Evolutionary conservation across 495 filamentous ascomycete genomes (phyloP), one percentile per base, ranked within the genome.

Genomic region (Lentithecium fluviatile): DNA sequence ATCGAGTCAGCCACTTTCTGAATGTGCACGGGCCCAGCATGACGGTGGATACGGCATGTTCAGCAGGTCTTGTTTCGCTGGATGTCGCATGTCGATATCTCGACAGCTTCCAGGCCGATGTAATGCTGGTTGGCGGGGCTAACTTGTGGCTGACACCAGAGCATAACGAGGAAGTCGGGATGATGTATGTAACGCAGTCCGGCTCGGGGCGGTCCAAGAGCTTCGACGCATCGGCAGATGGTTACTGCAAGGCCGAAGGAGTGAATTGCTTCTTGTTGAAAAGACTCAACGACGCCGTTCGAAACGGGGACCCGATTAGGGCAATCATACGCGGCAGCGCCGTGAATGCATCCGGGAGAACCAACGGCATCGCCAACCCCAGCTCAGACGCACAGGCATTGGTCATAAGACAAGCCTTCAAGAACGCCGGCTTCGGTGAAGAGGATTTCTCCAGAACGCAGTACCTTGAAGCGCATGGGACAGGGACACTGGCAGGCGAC

Each of bases 131-230:
- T 20, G 51, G 12, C 6, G 58, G 58, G 3, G 6, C 8, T n/a
- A 54, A 62, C 38, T 65, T 87, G 17, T 85, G 83, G 48, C 11
- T 52, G 12, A 23, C 11, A 12, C 56, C 47, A 43, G 21, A 21
- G 8, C 29, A 54, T 19, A 32, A 32, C 10, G 10, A 6, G 40
- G 40, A 43, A 6, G 5, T 6, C 5, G 15, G 40, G 3, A 13
- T 13, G 3, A 43, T 43, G 40, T 32, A 4, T 3, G 3, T 13
- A 15, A 13, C 40, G 7, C 2, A 6, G 7, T 56, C 52, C 37
- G 34, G 11, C 36, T 43, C 52, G 2, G 52, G 52, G 13, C 19
- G 15, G 34, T 60, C 50, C 25, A 6, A 43, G 15, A 60, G 50
- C 15, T 60, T 60, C 43, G 57, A 60, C 26, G 32, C 17, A 17